Conservation (phyloP, 768 basidiomycete species). For the Tulasnella sp. region DNA sequence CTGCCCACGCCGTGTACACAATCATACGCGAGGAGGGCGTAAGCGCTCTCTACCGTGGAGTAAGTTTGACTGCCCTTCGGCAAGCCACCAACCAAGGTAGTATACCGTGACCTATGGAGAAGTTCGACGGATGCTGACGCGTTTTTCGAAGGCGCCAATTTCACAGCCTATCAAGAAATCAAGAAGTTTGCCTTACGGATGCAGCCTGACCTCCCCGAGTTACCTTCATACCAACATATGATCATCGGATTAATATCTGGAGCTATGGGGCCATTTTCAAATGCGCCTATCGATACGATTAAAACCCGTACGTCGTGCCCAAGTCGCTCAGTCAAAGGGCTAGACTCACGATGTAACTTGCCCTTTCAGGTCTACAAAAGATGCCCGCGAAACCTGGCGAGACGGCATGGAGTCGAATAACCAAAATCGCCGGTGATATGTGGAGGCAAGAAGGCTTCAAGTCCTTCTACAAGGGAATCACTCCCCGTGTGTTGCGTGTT, state of each 20-base stretch:
- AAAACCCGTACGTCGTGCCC: conserved; percentile 72
- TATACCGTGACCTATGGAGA: neutral
- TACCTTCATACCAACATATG: conserved; percentile 96
- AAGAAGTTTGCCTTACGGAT: conserved; percentile 73
- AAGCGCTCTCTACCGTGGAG: conserved; percentile 82
- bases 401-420: conserved; percentile 73
- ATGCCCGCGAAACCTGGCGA: conserved; percentile 67
- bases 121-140: neutral
- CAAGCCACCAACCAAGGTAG: conserved; percentile 97
- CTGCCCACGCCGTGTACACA: conserved; percentile 91
- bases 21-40: conserved; percentile 92
- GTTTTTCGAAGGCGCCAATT: conserved; percentile 70
- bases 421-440: conserved; percentile 83
- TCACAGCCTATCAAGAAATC: conserved; percentile 95
- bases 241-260: conserved; percentile 91
- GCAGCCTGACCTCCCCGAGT: conserved; percentile 73
- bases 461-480: conserved; percentile 99
- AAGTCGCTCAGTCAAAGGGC: neutral
- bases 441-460: conserved; percentile 81
- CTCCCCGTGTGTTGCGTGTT: conserved; percentile 90
- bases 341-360: conserved; percentile 1
- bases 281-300: conserved; percentile 92
- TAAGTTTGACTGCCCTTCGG: conserved; percentile 84
- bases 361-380: conserved; percentile 72
- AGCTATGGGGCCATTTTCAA: conserved; percentile 97